Conservation (phyloP, 2,329 filamentous ascomycete genomes). For the Colletotrichum spinosum region DNA sequence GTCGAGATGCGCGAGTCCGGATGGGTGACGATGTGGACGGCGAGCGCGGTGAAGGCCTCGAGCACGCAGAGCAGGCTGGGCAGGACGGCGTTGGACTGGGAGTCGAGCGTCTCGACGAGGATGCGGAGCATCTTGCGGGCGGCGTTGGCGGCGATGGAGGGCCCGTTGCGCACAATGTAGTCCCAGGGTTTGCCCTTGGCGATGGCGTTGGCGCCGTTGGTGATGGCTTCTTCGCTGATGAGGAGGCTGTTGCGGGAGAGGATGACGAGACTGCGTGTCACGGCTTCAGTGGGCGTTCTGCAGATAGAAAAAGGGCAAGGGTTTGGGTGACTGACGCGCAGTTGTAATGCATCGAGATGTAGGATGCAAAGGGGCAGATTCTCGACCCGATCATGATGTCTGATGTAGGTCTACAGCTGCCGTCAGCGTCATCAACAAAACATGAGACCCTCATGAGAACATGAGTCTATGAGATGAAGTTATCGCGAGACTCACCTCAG, state of each 20-base stretch:
- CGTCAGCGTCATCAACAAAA: neutral
- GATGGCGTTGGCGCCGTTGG: constrained; percentile 16
- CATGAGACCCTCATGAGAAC: neutral
- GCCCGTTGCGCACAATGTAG: constrained; percentile 28
- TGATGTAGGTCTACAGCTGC: constrained; percentile 5
- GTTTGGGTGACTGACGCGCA: constrained; percentile 9
- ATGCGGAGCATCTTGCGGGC: constrained; percentile 22
- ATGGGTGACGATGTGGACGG: constrained; percentile 19
- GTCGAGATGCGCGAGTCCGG: constrained; percentile 27
- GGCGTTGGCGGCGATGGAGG: constrained; percentile 23
- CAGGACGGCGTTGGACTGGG: constrained; percentile 14
- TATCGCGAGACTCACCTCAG: constrained; percentile 1
- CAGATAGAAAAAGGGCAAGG: neutral
- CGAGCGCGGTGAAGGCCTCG: constrained; percentile 12
- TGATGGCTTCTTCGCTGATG: constrained; percentile 27
- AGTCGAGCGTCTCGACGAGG: constrained; percentile 25
- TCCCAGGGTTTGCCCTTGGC: constrained; percentile 33
- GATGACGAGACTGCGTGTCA: neutral
- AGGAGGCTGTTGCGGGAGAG: constrained; percentile 31
- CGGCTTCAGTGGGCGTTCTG: no score
- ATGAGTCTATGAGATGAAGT: neutral
- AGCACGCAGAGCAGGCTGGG: constrained; percentile 23
- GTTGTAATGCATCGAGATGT: constrained; percentile 30
- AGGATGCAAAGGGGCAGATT: constrained; percentile 26
- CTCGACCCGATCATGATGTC: constrained; percentile 29